Evolutionary conservation across 148 eudicot species (phyloP), one percentile per base, ranked within the genome.

Genomic region (Amaranthus hypochondriacus): DNA sequence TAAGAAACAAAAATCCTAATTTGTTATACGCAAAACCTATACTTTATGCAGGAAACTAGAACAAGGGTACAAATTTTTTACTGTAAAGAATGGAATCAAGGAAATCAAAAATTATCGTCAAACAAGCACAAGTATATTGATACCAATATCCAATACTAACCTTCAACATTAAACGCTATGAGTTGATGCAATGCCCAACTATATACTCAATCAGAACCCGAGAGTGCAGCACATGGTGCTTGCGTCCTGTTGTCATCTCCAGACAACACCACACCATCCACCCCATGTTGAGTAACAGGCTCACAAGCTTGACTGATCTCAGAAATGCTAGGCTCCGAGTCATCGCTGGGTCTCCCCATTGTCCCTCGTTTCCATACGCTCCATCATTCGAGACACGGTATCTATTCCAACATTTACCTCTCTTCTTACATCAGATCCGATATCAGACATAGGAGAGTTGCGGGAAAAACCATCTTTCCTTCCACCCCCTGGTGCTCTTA

Each of bases 381-480:
- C 92, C 91, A 93, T 89, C 95, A 89, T 88, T 6, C 82, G 82
- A 44, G 98, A 84, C 51, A 89, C 86, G 54, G 89, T 83, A 4
- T 91, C 89, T 65, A 86, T 84, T 71, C 86, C 87, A 11, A 84
- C 81, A 79, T 86, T 81, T 58, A 78, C 82, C 75, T 88, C 95
- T 75, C 89, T 80, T 69, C 85, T 85, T 57, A 75, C 89, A 70
- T 89, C 95, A 75, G 98, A 74, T 51, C 80, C 86, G 72, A 74
- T 80, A 70, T 91, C 92, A 2, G 84, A 70, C 71, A 69, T 67
- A 61, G 89, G 78, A 76, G 78, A 81, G 81, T 85, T 94, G 65
- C 97, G 98, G 47, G 93, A 81, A 81, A 81, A 94, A 94, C 78
- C 94, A 85, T 77, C 85, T 89, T 81, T 94, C 98, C 81, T 91